These are phyloP conservation scores for Psophocarpus tetragonolobus DNA, from an alignment of 306 rosid species.

Conservation along the genomic window DNA sequence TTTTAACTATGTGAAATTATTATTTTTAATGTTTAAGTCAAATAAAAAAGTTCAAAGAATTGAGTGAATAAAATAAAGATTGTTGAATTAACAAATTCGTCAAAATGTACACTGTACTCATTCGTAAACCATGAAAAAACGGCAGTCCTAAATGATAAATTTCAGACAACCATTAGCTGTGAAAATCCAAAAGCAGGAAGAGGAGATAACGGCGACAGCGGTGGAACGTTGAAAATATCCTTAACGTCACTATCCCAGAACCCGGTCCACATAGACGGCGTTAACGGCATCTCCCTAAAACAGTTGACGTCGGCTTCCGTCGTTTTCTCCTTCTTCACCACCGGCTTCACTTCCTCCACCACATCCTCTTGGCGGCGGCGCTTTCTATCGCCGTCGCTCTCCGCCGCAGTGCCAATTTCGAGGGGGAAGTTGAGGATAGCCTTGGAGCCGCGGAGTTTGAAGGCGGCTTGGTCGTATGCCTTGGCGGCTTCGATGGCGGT, in stretches of 20 bases:
- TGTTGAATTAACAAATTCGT: conserved; percentile 10
- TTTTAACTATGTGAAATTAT: no score
- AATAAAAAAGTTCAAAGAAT: no score
- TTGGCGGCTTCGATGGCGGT: conserved; percentile 83
- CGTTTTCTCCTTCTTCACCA: conserved; percentile 56
- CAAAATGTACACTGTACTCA: conserved; percentile 15
- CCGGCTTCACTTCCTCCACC: conserved; percentile 29
- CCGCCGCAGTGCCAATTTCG: conserved; percentile 28
- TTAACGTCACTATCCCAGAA: conserved; percentile 64
- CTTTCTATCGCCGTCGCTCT: conserved; percentile 30
- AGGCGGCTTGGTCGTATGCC: conserved; percentile 85
- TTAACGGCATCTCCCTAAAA: conserved; percentile 57
- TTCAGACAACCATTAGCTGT: conserved; percentile 64
- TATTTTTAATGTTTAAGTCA: no score
- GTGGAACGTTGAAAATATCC: conserved; percentile 65
- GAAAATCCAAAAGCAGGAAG: conserved; percentile 55
- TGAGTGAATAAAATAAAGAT: background rate
- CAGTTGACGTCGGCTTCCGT: conserved; percentile 24
- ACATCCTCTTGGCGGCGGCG: conserved; percentile 51
- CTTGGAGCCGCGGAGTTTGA: conserved; percentile 76
- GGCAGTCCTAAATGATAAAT: background rate
- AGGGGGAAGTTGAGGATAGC: conserved; percentile 83
- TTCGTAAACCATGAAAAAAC: background rate
- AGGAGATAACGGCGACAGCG: conserved; percentile 85
- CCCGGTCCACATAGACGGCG: conserved; percentile 80